phyloP scores from a whole-genome alignment of 2,329 filamentous ascomycete genomes.

The Tolypocladium album region DNA sequence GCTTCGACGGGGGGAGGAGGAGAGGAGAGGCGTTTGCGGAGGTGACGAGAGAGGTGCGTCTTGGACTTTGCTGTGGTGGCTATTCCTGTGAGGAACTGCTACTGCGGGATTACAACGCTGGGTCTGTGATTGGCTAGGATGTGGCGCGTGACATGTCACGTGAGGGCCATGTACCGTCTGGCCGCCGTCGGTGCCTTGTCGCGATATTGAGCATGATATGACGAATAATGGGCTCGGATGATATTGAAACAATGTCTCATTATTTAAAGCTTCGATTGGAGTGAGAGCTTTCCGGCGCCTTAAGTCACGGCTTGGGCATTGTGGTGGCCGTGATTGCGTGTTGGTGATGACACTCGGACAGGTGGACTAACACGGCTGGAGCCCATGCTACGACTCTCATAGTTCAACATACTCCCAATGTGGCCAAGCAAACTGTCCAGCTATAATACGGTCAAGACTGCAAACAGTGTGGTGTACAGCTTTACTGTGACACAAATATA shows the following conservation, averaged over 20 bases:
- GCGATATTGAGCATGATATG: neutral
- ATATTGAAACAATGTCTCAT: neutral
- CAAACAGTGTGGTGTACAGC: too few species aligned
- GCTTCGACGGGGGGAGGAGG: neutral
- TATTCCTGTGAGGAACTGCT: constrained; percentile 6
- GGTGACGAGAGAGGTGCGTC: neutral
- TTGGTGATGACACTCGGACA: neutral
- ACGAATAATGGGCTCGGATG: too few species aligned
- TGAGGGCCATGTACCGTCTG: constrained; percentile 2
- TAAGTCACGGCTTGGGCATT: neutral
- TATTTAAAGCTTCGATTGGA: neutral
- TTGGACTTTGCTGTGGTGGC: neutral
- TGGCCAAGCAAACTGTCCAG: too few species aligned
- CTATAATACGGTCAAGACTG: too few species aligned
- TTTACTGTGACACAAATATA: too few species aligned
- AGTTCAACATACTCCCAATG: too few species aligned
- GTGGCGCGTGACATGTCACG: constrained; percentile 16
- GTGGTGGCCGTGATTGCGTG: neutral
- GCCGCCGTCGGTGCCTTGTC: neutral
- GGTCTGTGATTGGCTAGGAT: constrained; percentile 22
- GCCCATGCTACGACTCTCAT: neutral
- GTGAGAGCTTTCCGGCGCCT: neutral
- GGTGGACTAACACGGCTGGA: neutral
- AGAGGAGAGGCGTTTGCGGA: neutral
- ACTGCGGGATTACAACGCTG: constrained; percentile 29